phyloP scores from a whole-genome alignment of 2,329 filamentous ascomycete species.

The Botrytis pseudocinerea region DNA sequence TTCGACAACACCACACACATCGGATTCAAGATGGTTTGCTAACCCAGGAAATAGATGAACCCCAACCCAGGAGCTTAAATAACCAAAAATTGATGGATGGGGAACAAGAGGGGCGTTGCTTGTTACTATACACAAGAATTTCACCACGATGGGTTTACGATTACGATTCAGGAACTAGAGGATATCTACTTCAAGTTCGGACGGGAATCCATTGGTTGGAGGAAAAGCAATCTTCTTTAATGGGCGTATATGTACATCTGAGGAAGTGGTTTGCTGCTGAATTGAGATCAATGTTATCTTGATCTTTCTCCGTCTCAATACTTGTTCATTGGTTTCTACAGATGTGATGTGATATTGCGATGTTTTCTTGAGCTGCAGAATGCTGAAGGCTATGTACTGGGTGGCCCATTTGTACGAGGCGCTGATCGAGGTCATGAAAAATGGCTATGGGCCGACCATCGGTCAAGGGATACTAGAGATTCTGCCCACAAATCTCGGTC shows the following conservation, averaged over 20 bases:
- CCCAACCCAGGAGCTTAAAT: conserved; percentile 75
- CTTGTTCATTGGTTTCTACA: conserved; percentile 11
- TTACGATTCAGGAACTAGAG: conserved; percentile 29
- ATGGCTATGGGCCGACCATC: neutral
- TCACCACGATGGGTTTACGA: conserved; percentile 22
- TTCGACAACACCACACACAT: conserved; percentile 42
- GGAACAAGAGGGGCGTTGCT: conserved; percentile 35
- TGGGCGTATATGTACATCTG: conserved; percentile 40
- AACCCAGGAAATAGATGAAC: conserved; percentile 65
- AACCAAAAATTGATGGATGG: conserved; percentile 30
- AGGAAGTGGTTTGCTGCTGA: conserved; percentile 26
- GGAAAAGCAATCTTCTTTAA: conserved; percentile 38
- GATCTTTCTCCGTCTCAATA: conserved; percentile 24
- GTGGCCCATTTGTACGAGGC: neutral
- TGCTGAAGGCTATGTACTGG: neutral
- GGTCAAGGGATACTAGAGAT: neutral
- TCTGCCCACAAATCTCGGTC: neutral
- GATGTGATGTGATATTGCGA: conserved; percentile 14
- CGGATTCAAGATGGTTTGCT: conserved; percentile 21
- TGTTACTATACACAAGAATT: conserved; percentile 30
- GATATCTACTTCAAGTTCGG: conserved; percentile 35
- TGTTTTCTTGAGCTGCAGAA: neutral
- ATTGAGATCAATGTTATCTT: conserved; percentile 26
- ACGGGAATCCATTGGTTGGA: conserved; percentile 34
- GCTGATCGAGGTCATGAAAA: neutral